Conservation (phyloP, 441 rosid genomes). For the Aleurites moluccanus region DNA sequence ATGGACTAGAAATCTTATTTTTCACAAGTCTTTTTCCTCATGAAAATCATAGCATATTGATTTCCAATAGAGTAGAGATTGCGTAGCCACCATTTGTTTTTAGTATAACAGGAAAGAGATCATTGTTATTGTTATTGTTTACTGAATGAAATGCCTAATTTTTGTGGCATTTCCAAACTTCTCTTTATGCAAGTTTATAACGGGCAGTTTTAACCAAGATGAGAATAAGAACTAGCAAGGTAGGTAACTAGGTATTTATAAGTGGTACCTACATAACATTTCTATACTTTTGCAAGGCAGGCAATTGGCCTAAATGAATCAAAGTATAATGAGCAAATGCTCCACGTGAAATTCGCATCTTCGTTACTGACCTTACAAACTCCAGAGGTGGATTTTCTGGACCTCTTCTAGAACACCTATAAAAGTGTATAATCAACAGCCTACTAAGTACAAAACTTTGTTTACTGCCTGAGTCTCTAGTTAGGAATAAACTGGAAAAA, state of each 20-base stretch:
- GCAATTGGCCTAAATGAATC: background rate
- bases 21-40: background rate
- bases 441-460: background rate
- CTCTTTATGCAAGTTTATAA: background rate
- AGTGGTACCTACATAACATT: background rate
- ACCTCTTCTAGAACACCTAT: background rate
- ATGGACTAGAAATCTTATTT: slow-evolving; percentile 1
- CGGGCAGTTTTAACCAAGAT: background rate
- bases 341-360: background rate
- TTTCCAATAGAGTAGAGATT: background rate
- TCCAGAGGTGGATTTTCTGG: background rate
- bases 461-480: background rate
- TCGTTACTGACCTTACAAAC: background rate
- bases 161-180: background rate
- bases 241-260: background rate
- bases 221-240: background rate
- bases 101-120: background rate
- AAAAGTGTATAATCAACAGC: background rate
- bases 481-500: background rate
- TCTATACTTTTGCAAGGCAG: background rate
- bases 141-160: background rate
- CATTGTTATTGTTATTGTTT: background rate
- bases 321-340: background rate
- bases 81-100: background rate
- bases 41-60: background rate